Conservation (phyloP, 345 rosid genomes). For the Conringia planisiliqua region DNA sequence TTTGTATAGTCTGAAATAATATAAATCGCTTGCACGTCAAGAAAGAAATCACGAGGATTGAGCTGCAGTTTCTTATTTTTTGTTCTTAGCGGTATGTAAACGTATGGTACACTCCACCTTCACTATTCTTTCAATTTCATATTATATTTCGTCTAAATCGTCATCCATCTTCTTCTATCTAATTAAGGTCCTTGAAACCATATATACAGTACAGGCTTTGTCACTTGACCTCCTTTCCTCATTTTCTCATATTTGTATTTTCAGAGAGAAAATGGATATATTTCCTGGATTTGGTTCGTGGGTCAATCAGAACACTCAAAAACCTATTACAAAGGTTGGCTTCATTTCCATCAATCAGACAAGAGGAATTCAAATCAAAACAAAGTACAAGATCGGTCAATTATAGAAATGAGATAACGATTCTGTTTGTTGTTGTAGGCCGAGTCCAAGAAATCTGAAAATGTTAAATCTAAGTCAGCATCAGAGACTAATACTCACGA, state of each 20-base stretch:
- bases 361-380: neutral
- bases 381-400: too few species aligned
- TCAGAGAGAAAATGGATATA: neutral
- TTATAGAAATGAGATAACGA: neutral
- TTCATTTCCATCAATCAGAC: neutral
- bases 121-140: neutral
- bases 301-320: neutral
- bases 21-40: slow-evolving; percentile 3
- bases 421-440: slow-evolving; percentile 35
- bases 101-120: neutral
- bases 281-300: neutral
- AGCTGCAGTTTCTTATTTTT: neutral
- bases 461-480: neutral
- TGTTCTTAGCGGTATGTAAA: neutral
- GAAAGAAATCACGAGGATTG: slow-evolving; percentile 6
- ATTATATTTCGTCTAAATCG: neutral
- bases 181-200: too few species aligned
- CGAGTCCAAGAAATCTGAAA: neutral
- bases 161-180: neutral
- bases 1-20: too few species aligned
- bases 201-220: too few species aligned
- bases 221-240: too few species aligned
- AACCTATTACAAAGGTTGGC: neutral
- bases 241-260: too few species aligned
- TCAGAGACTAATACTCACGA: neutral